Conservation (phyloP, 805 yeast genomes). For the Candida silvicultrix region DNA sequence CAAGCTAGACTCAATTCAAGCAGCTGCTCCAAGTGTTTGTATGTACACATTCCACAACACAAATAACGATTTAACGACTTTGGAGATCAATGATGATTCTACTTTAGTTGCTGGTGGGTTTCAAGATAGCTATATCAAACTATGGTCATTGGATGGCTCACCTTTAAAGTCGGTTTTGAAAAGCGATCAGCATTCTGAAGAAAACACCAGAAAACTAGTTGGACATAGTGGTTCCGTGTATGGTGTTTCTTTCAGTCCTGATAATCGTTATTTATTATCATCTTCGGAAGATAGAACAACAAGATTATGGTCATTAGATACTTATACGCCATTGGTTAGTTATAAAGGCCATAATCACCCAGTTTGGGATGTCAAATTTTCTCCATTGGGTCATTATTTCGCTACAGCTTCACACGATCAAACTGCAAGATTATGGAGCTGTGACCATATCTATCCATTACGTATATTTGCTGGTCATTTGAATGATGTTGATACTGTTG, state of each 20-base stretch:
- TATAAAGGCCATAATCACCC: slow-evolving; percentile 96
- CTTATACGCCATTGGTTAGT: slow-evolving; percentile 82
- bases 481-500: slow-evolving; percentile 91
- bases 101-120: slow-evolving; percentile 90
- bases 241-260: slow-evolving; percentile 87
- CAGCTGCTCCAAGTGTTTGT: slow-evolving; percentile 88
- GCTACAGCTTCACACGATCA: slow-evolving; percentile 98
- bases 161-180: slow-evolving; percentile 61
- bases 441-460: slow-evolving; percentile 94
- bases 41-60: slow-evolving; percentile 98
- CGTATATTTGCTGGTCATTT: slow-evolving; percentile 96
- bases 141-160: slow-evolving; percentile 92
- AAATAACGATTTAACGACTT: slow-evolving; percentile 77
- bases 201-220: slow-evolving; percentile 44
- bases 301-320: slow-evolving; percentile 89
- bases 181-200: slow-evolving; percentile 43
- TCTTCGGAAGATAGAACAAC: slow-evolving; percentile 91
- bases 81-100: slow-evolving; percentile 84
- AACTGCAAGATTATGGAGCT: slow-evolving; percentile 96
- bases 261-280: slow-evolving; percentile 71
- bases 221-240: slow-evolving; percentile 96
- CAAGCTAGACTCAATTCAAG: slow-evolving; percentile 61
- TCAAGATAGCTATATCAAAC: slow-evolving; percentile 81
- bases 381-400: slow-evolving; percentile 95
- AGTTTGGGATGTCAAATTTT: slow-evolving; percentile 93